Evolutionary conservation across 108 stramenopile species (phyloP).

Genomic region (Pseudonitzschia pungens): DNA sequence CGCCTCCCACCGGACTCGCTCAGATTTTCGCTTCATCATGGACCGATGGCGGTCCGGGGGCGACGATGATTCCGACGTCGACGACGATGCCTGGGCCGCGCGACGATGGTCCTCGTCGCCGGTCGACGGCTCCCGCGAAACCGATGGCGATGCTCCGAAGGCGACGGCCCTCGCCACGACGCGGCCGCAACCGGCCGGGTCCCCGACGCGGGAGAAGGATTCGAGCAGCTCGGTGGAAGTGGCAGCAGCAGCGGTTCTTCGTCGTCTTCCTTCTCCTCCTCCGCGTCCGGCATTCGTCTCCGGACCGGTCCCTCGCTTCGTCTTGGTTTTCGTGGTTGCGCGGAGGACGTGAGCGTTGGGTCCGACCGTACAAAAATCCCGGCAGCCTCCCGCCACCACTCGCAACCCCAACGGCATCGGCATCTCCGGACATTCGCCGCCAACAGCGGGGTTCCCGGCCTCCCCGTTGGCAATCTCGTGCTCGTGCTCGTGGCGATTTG

Average conservation of each 20-base stretch:
- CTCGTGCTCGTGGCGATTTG: not conserved
- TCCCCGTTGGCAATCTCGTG: not conserved
- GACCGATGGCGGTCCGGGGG: not conserved
- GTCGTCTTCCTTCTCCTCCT: not conserved
- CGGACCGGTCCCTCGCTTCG: too few relatives aligned
- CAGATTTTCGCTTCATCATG: constrained; percentile 6
- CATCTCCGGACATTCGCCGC: too few relatives aligned
- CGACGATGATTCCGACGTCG: too few relatives aligned
- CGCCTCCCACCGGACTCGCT: constrained; percentile 14
- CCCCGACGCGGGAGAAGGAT: constrained; percentile 3
- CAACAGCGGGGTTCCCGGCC: not conserved
- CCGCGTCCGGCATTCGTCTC: not conserved
- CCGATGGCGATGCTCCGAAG: not conserved
- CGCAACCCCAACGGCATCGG: too few relatives aligned
- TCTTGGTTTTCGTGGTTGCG: not conserved
- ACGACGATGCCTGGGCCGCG: too few relatives aligned
- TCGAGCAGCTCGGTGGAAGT: not conserved
- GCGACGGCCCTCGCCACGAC: too few relatives aligned
- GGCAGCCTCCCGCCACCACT: constrained; percentile 33
- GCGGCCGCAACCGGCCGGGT: not conserved
- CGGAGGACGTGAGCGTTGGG: constrained; percentile 30
- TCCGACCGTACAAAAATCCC: constrained; percentile 37
- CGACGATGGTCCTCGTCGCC: too few relatives aligned
- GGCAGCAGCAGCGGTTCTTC: too few relatives aligned
- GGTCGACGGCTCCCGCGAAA: not conserved